A percentile compares a stretch with the other conserved stretches of the same genome.
These are phyloP conservation scores for Colletotrichum sojae DNA, from an alignment of 2,329 filamentous ascomycete genomes.

Conservation along the genomic window DNA sequence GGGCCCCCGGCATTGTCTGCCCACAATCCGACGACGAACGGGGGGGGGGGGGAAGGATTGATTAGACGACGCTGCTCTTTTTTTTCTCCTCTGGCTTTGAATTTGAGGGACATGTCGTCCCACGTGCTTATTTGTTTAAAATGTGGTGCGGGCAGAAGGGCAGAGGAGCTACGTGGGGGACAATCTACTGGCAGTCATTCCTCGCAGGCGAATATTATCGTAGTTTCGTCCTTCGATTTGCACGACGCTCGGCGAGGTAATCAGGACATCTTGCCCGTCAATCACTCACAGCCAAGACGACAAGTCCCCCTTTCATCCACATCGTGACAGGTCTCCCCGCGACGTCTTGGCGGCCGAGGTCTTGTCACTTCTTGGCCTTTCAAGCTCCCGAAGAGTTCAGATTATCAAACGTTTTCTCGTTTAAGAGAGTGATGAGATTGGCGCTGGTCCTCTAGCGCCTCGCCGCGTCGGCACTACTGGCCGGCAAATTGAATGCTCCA, in stretches of 20 bases:
- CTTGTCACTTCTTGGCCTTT: constrained; percentile 17
- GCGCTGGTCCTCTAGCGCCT: background rate
- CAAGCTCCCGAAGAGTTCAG: background rate
- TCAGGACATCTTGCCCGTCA: background rate
- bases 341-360: background rate
- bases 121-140: constrained; percentile 12
- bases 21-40: constrained; percentile 4
- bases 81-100: background rate
- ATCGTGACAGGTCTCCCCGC: background rate
- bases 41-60: background rate
- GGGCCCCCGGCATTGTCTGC: constrained; percentile 15
- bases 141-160: background rate
- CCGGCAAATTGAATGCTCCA: constrained; percentile 9
- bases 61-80: constrained; percentile 5
- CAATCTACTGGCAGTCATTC: background rate
- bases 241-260: background rate
- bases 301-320: background rate
- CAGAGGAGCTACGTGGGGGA: background rate
- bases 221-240: background rate
- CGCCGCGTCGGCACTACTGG: background rate
- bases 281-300: background rate
- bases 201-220: too few relatives aligned
- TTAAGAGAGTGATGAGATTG: background rate
- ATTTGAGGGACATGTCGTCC: background rate
- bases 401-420: background rate